Evolutionary conservation across 2,329 filamentous ascomycete genomes (phyloP), one percentile per base, ranked within the genome.

Genomic region (Colletotrichum orbiculare): DNA sequence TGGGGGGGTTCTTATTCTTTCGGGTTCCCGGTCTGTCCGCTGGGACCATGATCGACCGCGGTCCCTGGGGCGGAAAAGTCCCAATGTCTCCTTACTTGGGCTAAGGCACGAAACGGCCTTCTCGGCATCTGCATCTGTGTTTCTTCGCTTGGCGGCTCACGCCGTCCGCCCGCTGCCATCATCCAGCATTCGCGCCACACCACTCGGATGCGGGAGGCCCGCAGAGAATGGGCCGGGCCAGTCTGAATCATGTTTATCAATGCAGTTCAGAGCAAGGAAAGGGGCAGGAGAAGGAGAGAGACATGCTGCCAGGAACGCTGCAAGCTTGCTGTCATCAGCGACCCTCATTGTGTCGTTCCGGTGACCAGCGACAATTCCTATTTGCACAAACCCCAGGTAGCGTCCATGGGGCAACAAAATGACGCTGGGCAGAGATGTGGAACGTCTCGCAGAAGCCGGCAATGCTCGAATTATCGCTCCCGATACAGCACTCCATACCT

Each of bases 361-460:
- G 58, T 43, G 52, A 63, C 17, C 37, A 38, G 58, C 38, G 17
- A 37, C 47, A 66, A 63, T 63, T 63, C 63, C 58, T 63, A 52
- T 1, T 25, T 25, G 25, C 42, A n/a, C 38, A 10, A 47, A 52
- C 53, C 25, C 10, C 11, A 17, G n/a, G 43, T 42, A 39, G 47
- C 33, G 63, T 66, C 53, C 56, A 63, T 63, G 42, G 63, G 58
- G 58, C 63, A 66, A 66, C 59, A 49, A 65, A 39, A 66, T 66
- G 63, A 63, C 42, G 8, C 35, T 37, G 52, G 37, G 47, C 42
- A 47, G 52, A 39, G 52, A 38, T 38, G 47, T 17, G 39, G 48
- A 48, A 47, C 17, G 43, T 33, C 38, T 33, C 12, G 4, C 37
- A 11, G 48, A n/a, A 38, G 8, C 34, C 46, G 57, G 58, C 43